Evolutionary conservation across 768 basidiomycete species (phyloP).

Genomic region (Kwoniella sp.): DNA sequence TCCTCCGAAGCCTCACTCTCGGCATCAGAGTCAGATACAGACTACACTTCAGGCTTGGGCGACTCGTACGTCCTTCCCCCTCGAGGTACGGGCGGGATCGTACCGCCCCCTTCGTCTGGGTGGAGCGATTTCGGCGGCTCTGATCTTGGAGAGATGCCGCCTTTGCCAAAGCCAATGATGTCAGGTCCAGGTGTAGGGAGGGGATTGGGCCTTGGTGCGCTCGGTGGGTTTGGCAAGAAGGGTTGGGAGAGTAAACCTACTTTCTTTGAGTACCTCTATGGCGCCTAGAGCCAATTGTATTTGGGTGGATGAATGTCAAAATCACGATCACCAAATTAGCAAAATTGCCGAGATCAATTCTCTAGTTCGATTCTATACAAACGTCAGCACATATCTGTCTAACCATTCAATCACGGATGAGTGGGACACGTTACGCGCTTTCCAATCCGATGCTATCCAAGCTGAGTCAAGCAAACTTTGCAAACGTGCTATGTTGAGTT

Average conservation of each 20-base stretch:
- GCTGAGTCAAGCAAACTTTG: too few species aligned
- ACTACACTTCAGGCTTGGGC: conserved; percentile 16
- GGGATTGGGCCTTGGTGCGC: background rate
- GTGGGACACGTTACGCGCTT: too few species aligned
- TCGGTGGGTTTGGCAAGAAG: conserved; percentile 9
- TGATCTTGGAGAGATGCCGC: conserved; percentile 18
- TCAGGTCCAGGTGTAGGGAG: too few species aligned
- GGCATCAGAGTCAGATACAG: conserved; percentile 6
- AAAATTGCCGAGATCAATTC: too few species aligned
- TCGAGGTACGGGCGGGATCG: conserved; percentile 11
- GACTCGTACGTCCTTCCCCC: conserved; percentile 3
- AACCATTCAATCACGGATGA: too few species aligned
- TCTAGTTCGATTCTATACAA: too few species aligned
- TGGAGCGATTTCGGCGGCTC: conserved; percentile 18
- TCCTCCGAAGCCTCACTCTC: conserved; percentile 32
- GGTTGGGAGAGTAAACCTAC: conserved; percentile 47
- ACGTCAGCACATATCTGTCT: too few species aligned
- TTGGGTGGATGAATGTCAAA: too few species aligned
- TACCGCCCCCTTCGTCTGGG: conserved; percentile 18
- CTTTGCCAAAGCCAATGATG: background rate
- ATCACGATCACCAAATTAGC: too few species aligned
- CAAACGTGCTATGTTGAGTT: too few species aligned
- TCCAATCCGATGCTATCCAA: too few species aligned
- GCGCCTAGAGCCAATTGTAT: conserved; percentile 25
- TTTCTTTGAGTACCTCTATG: conserved; percentile 56